Evolutionary conservation across 345 rosid genomes (phyloP), one percentile per base, ranked within the genome.

Genomic region (Gossypium herbaceum): DNA sequence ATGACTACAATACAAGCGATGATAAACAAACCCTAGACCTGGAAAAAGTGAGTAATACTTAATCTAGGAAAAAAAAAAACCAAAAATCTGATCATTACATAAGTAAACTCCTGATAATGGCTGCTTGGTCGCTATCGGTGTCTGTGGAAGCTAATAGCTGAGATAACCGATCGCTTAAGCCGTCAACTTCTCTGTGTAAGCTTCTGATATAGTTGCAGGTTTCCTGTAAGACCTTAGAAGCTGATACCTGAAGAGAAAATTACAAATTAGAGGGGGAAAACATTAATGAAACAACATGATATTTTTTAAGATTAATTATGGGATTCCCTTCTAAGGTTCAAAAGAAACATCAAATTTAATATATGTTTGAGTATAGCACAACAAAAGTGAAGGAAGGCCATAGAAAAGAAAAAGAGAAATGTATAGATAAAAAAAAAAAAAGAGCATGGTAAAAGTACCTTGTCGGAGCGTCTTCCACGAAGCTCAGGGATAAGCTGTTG

Each of bases 401-500:
- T 85, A 83, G 78, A 81, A 81, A 62, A 50, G 15, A 25, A 25
- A 48, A n/a, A 48, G 41, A 47, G 10, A 68, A 48, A 50, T 16
- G 22, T 16, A 22, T 1, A 34, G 41, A 10, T 10, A 11, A 68
- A 27, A 68, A 68, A 27, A 68, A 68, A 34, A 34, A 34, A 5
- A 34, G 41, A 34, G 41, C 41, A 5, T 5, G 41, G 41, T 34
- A 34, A 34, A 34, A 5, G 17, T 78, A 94, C 98, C 97, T 87
- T 87, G 87, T 85, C 85, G 76, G 94, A 86, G 73, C 93, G 92
- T 60, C 93, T 79, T 59, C 80, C 81, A 51, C 89, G 92, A 77
- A 91, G 81, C 82, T 92, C 94, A 75, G 98, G 98, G 76, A 94
- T 85, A 74, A 92, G 94, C 22, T 84, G 98, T 62, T 88, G 98